Evolutionary conservation across 305 asterid genomes (phyloP), one percentile per base, ranked within the genome.

Genomic region (Rubia tinctorum): DNA sequence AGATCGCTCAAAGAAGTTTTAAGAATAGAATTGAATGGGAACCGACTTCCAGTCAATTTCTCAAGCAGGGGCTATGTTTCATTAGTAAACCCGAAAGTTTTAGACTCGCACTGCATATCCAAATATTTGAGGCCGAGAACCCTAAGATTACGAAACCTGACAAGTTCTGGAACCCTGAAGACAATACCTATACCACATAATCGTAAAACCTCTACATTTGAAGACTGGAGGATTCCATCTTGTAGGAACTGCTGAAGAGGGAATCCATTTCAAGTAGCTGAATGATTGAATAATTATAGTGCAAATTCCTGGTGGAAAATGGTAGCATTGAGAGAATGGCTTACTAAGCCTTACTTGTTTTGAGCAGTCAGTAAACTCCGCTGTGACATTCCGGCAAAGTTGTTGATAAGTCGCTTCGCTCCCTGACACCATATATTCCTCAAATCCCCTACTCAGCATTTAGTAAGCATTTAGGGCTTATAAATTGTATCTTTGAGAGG

Each of bases 321-420:
- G 14, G 18, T 14, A 47, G 12, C n/a, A 47, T 12, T 6, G 14
- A 11, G 89, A 73, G 59, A 40, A 37, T 61, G 45, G 84, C 88
- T 78, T 43, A 89, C n/a, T n/a, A n/a, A n/a, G n/a, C n/a, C n/a
- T 5, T 34, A 34, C 98, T 91, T 91, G 91, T 82, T 85, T 90
- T 13, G 99, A 94, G 80, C 98, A 94, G 73, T 94, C 93, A 80
- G 81, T 91, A 77, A 94, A 94, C 74, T 94, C 99, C 47, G 76
- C 80, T 56, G 99, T 91, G 47, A 94, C 89, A 83, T 87, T 92
- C 69, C 89, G 81, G 84, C 99, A 94, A 80, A 94, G 91, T 87
- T 91, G 85, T 77, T 88, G 98, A 82, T 89, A 94, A 82, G 95
- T 86, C 61, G 79, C 78, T 82, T 94, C 99, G 70, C 80, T 88